Conservation (phyloP, 2,329 filamentous ascomycete genomes). For the Hymenoscyphus salicellus region DNA sequence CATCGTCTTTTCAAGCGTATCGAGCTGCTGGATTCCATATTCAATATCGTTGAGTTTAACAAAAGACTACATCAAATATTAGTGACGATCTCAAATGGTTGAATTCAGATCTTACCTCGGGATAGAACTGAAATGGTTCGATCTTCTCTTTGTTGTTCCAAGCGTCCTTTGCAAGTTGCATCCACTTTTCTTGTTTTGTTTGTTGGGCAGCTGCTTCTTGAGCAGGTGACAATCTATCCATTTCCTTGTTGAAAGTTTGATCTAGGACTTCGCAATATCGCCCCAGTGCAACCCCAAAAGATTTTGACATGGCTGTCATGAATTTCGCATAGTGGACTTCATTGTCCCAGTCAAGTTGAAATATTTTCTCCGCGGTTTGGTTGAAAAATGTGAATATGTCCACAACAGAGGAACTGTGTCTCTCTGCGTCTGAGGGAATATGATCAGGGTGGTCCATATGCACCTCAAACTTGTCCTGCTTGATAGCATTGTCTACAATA, state of each 20-base stretch:
- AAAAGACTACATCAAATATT: slow-evolving; percentile 67
- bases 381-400: slow-evolving; percentile 94
- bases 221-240: slow-evolving; percentile 86
- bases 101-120: slow-evolving; percentile 64
- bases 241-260: slow-evolving; percentile 79
- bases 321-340: slow-evolving; percentile 93
- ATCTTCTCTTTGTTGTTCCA: slow-evolving; percentile 90
- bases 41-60: slow-evolving; percentile 98
- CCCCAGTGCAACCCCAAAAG: slow-evolving; percentile 76
- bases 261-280: slow-evolving; percentile 91
- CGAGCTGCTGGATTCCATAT: slow-evolving; percentile 87
- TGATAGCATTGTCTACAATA: slow-evolving; percentile 87
- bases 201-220: slow-evolving; percentile 76
- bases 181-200: slow-evolving; percentile 86
- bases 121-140: slow-evolving; percentile 94
- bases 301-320: slow-evolving; percentile 88
- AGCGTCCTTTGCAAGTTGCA: slow-evolving; percentile 89
- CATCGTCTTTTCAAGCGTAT: slow-evolving; percentile 83
- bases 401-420: slow-evolving; percentile 89
- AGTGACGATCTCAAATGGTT: slow-evolving; percentile 27
- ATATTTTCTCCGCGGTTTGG: slow-evolving; percentile 83
- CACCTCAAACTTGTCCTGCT: slow-evolving; percentile 82
- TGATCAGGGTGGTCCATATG: slow-evolving; percentile 62
- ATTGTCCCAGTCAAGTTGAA: slow-evolving; percentile 85
- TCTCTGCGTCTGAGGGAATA: slow-evolving; percentile 70